Base-by-base conservation (phyloP, 352 stramenopile species). In the Phytophthora hybrid region DNA sequence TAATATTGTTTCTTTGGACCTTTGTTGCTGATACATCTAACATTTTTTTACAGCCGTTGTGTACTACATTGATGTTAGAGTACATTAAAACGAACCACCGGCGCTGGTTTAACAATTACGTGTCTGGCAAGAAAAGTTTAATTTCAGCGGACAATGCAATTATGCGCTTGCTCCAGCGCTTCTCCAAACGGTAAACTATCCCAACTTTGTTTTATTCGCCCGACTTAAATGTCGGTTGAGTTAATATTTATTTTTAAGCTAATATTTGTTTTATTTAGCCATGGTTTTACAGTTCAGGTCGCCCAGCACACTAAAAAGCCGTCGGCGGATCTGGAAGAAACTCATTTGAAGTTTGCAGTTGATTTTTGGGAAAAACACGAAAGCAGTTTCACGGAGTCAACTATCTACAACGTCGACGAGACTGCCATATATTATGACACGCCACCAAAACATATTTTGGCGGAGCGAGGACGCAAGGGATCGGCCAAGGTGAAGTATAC, bases 41-140 rank as follows among this genome's bases (percentile, higher is more conserved):
- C 26, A 5, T 31, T 31, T 31, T 31, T 31, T 31, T 31, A 31
- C 26, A 31, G 26, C 26, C 26, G 26, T 31, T 31, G 26, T 31
- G 0, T 31, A 31, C 26, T 31, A 7, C 26, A 31, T 7, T 31
- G 26, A 31, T 31, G 26, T 31, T 5, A 31, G 51, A 69, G 37
- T 61, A 61, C 51, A 69, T 69, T 14, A 61, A 56, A 31, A 32
- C 10, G 9, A 16, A 31, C 26, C 26, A 31, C 26, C 26, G 26
- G 26, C 26, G 26, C 6, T 31, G 26, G 26, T 31, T 31, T 31
- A 31, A 31, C 26, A 31, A 31, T 31, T 31, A 31, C 4, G 6
- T 31, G 3, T 31, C 26, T 31, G 26, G 3, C 26, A 31, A 31
- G 26, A 31, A 31, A 31, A 31, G 26, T 31, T 31, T 31, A 31